Base-by-base conservation (phyloP, 768 basidiomycete species). In the Chalciporus sphaerocephalus region DNA sequence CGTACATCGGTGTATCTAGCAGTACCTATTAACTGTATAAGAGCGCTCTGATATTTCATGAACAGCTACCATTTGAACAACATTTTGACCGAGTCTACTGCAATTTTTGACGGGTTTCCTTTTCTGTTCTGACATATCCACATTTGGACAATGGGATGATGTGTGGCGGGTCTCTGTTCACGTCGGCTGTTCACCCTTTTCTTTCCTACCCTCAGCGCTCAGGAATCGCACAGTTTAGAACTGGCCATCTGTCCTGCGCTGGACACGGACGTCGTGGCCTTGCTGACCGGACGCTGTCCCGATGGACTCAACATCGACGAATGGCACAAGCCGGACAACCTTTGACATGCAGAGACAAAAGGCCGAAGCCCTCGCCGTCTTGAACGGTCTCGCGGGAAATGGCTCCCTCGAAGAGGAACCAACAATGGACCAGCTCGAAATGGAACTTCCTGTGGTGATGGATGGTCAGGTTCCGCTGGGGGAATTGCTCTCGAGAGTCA, bases 391-490 rank as follows among this genome's bases (percentile, higher is more conserved):
- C 41, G 43, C 60, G 2, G 32, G 8, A 25, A 73, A 71, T 48
- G 70, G 68, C 38, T 57, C 68, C 38, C 58, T 69, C 24, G 62
- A 69, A 33, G 63, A 69, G 5, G 67, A 71, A 41, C 64, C 69
- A 0, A 53, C 68, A 2, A 23, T 81, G 40, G 80, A 85, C 41
- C 72, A 80, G 22, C 74, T 92, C 9, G 83, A 89, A 59, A 69
- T 65, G 41, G 88, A 93, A 52, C 80, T 93, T 6, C 90, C 88
- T 6, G 48, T 75, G 20, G 85, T 90, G 22, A 62, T 73, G 32
- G 82, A 89, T 56, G 88, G 82, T 13, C 88, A 92, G 59, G 72
- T 92, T 12, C 74, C 78, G 0, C 69, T 95, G 8, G 78, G 80
- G 16, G 85, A 89, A 36, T 61, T 93, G 32, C 72, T 93, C 28